These are phyloP conservation scores for Limnomonas spitsbergensis DNA, from an alignment of 139 green algal genomes.

Conservation along the genomic window DNA sequence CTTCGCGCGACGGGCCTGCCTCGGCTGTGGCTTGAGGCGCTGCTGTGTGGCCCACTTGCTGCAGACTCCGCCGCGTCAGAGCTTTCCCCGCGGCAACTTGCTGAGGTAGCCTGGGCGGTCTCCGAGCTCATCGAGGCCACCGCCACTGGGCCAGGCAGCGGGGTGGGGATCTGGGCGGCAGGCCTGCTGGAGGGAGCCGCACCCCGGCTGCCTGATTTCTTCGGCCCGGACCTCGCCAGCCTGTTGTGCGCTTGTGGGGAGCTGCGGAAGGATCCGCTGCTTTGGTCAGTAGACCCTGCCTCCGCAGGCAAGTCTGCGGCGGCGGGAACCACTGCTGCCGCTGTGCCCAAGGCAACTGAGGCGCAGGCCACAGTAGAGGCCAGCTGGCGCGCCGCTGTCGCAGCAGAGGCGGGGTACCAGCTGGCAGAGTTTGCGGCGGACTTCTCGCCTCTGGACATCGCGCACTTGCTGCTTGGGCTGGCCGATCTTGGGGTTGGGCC, in stretches of 20 bases:
- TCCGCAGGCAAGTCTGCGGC: constrained; percentile 1
- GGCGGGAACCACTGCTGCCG: not conserved
- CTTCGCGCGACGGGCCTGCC: not conserved
- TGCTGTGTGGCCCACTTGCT: not conserved
- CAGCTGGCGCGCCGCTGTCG: not conserved
- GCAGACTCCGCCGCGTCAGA: not conserved
- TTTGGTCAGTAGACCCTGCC: not conserved
- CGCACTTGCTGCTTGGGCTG: constrained; percentile 37
- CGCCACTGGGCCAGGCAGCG: not conserved
- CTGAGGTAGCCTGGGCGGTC: constrained; percentile 9
- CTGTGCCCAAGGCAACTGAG: not conserved
- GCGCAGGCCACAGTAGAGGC: not conserved
- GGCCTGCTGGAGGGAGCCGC: not conserved
- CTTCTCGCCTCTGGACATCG: constrained; percentile 42
- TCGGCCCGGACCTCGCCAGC: constrained; percentile 1
- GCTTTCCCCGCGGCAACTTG: not conserved
- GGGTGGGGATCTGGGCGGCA: not conserved
- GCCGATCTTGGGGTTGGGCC: constrained; percentile 33
- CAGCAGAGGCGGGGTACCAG: constrained; percentile 26
- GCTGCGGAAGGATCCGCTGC: not conserved
- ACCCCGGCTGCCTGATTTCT: constrained; percentile 9
- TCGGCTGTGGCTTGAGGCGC: not conserved
- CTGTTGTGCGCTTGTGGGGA: not conserved
- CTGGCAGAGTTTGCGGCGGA: constrained; percentile 51
- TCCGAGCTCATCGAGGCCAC: not conserved